phyloP scores from a whole-genome alignment of 2,329 filamentous ascomycete species.

The Cryphonectria carpinicola region DNA sequence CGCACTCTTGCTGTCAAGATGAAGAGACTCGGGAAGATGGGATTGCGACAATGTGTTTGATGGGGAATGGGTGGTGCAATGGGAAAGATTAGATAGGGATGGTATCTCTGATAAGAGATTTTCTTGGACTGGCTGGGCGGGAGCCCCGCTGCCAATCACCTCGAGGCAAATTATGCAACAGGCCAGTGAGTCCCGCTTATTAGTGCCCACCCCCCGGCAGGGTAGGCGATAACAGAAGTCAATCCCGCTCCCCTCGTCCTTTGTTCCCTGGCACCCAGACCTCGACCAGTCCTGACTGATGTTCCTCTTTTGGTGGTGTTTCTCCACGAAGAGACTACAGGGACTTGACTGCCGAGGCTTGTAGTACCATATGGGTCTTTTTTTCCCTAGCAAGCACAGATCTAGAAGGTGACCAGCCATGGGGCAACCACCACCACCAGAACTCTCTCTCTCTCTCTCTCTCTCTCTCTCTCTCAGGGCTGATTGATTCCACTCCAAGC shows the following conservation, averaged over 20 bases:
- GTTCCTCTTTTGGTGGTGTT: not conserved
- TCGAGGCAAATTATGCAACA: not conserved
- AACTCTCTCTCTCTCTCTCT: not conserved
- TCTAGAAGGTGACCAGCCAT: not conserved
- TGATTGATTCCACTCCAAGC: too few relatives aligned
- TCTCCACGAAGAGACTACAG: not conserved
- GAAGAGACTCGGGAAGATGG: constrained; percentile 10
- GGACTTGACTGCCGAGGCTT: not conserved
- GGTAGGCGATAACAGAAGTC: constrained; percentile 10
- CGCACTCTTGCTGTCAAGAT: constrained; percentile 10
- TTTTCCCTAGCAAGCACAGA: not conserved
- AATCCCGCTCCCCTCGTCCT: not conserved
- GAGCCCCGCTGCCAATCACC: not conserved
- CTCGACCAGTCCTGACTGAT: not conserved
- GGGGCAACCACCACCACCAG: not conserved
- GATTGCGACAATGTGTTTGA: constrained; percentile 16
- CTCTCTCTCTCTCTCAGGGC: not conserved
- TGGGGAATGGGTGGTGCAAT: constrained; percentile 10
- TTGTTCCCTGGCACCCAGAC: not conserved
- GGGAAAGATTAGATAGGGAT: constrained; percentile 22
- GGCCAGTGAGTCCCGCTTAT: not conserved
- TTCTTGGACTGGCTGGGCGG: constrained; percentile 7
- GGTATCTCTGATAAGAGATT: constrained; percentile 18
- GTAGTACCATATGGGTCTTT: not conserved
- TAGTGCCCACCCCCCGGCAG: constrained; percentile 10